Evolutionary conservation across 768 basidiomycete species (phyloP).

Genomic region (Xerocomus brunneocitrinus): DNA sequence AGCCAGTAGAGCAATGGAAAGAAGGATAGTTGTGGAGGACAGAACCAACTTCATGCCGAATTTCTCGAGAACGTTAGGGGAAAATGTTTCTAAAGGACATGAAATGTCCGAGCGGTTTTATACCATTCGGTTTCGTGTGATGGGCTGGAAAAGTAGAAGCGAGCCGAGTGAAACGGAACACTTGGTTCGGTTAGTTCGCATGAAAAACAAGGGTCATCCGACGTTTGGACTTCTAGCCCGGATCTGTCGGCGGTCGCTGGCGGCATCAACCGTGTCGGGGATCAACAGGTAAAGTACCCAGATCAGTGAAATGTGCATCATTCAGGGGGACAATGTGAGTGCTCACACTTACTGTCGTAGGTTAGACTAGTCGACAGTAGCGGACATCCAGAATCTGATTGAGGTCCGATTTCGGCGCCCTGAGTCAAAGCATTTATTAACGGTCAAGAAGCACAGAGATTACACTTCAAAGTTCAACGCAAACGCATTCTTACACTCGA

Average conservation of each 20-base stretch:
- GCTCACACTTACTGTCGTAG: neutral
- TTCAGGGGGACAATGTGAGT: neutral
- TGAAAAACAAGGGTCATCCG: neutral
- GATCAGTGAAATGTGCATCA: neutral
- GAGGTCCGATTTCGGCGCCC: neutral
- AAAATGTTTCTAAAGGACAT: neutral
- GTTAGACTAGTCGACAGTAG: neutral
- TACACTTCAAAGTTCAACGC: neutral
- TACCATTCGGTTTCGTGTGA: neutral
- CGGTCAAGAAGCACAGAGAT: neutral
- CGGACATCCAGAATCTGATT: neutral
- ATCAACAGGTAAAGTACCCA: neutral
- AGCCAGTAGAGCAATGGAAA: conserved; percentile 2
- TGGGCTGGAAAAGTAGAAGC: neutral
- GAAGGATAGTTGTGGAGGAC: neutral
- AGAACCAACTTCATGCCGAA: conserved; percentile 7
- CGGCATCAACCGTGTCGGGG: neutral
- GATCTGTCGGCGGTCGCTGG: neutral
- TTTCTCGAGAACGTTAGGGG: neutral
- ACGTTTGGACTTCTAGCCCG: neutral
- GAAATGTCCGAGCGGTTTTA: conserved; percentile 1
- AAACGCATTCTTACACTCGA: neutral
- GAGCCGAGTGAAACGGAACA: neutral
- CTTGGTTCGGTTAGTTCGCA: neutral
- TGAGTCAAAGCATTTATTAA: neutral